Conservation (phyloP, 2,329 filamentous ascomycete species). For the Aureobasidium lini region DNA sequence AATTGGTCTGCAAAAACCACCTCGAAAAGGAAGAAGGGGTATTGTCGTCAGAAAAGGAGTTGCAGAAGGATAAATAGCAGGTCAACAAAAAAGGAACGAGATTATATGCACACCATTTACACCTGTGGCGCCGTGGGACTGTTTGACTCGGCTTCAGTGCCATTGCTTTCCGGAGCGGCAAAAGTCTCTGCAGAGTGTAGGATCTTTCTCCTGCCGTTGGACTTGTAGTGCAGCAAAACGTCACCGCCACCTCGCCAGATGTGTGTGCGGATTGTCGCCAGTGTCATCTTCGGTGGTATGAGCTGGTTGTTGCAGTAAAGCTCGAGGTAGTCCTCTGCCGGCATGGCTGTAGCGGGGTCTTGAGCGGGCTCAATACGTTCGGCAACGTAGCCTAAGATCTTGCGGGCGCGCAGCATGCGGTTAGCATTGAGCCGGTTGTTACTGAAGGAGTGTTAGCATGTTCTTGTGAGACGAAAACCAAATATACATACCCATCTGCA, state of each 20-base stretch:
- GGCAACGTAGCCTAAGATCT: slow-evolving; percentile 85
- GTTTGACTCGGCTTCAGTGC: not conserved
- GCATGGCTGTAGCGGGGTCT: slow-evolving; percentile 41
- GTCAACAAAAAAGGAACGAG: not conserved
- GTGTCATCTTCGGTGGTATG: slow-evolving; percentile 73
- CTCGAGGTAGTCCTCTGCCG: slow-evolving; percentile 88
- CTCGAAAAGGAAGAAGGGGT: slow-evolving; percentile 4
- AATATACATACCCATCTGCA: slow-evolving; percentile 54
- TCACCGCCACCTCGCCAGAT: slow-evolving; percentile 95
- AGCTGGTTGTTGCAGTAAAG: slow-evolving; percentile 66
- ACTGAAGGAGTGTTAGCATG: slow-evolving; percentile 29
- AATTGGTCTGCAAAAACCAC: not conserved
- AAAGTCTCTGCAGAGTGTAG: slow-evolving; percentile 16
- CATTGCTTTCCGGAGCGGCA: not conserved
- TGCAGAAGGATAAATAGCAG: not conserved
- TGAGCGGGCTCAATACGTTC: slow-evolving; percentile 75
- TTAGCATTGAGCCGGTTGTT: slow-evolving; percentile 94
- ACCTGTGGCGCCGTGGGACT: not conserved
- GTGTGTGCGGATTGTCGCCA: slow-evolving; percentile 86
- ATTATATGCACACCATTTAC: not conserved
- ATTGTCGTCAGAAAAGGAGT: not conserved
- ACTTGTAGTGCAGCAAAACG: slow-evolving; percentile 81
- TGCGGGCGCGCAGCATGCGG: slow-evolving; percentile 89
- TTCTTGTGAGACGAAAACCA: slow-evolving; percentile 16
- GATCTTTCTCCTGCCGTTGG: slow-evolving; percentile 72